These are phyloP conservation scores for Coemansia sp. DNA, from an alignment of 192 early-diverging fungal species.

Conservation along the genomic window DNA sequence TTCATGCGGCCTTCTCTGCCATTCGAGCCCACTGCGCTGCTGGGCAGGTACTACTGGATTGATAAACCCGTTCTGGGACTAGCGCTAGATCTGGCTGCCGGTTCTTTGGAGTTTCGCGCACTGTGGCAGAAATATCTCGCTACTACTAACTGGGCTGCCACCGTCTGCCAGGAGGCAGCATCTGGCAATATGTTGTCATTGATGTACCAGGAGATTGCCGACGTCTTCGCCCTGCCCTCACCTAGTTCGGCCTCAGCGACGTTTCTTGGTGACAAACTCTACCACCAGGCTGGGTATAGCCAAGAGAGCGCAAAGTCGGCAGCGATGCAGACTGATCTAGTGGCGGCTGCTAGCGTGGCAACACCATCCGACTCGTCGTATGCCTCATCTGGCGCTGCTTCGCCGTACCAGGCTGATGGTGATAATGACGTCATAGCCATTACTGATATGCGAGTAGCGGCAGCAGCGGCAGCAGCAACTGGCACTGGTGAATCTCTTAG, in stretches of 20 bases:
- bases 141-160: neutral
- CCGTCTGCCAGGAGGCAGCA: neutral
- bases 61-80: conserved; percentile 12
- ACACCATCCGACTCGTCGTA: conserved; percentile 7
- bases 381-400: conserved; percentile 15
- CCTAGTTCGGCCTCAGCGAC: neutral
- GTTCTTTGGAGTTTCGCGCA: neutral
- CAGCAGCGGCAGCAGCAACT: neutral
- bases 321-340: neutral
- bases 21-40: neutral
- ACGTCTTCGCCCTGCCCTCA: neutral
- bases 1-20: neutral
- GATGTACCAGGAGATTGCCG: conserved; percentile 3
- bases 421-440: conserved; percentile 20
- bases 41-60: conserved; percentile 28
- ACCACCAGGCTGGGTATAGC: neutral
- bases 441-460: conserved; percentile 23
- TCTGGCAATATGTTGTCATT: neutral
- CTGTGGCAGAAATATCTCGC: conserved; percentile 1
- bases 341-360: conserved; percentile 2
- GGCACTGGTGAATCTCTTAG: neutral
- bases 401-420: neutral
- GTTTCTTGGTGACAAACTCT: neutral
- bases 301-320: neutral
- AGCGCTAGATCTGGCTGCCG: neutral